These are phyloP conservation scores for Gliomastix tumulicola DNA, from an alignment of 2,329 filamentous ascomycete species.

Conservation along the genomic window DNA sequence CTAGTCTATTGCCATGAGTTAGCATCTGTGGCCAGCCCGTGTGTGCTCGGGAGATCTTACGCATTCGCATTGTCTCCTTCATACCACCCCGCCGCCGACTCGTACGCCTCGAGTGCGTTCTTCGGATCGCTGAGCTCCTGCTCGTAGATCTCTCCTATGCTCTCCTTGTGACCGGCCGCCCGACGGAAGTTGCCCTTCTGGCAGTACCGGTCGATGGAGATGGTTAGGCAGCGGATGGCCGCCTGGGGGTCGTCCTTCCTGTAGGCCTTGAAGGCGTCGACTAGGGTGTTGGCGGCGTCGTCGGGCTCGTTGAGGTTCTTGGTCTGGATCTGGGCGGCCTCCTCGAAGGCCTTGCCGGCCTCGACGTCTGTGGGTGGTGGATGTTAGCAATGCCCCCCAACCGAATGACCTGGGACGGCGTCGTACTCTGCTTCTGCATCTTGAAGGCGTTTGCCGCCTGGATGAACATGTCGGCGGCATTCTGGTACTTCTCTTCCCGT, in stretches of 20 bases:
- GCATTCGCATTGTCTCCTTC: constrained; percentile 79
- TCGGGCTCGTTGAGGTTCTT: constrained; percentile 83
- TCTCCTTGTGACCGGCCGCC: constrained; percentile 86
- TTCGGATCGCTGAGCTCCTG: constrained; percentile 71
- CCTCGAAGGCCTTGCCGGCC: constrained; percentile 80
- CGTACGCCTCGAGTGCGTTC: constrained; percentile 74
- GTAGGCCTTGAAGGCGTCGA: constrained; percentile 94
- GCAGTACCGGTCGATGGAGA: constrained; percentile 81
- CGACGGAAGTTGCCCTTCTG: constrained; percentile 84
- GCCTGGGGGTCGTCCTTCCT: constrained; percentile 77
- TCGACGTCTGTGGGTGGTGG: constrained; percentile 57
- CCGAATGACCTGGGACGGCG: neutral
- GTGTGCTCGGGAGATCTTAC: no score
- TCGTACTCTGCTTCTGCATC: constrained; percentile 74
- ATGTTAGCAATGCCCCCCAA: neutral
- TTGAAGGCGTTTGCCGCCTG: constrained; percentile 90
- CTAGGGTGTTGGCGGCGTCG: constrained; percentile 81
- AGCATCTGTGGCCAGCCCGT: no score
- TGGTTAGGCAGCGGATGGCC: constrained; percentile 71
- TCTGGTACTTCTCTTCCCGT: constrained; percentile 80
- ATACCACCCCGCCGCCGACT: constrained; percentile 83
- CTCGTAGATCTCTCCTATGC: constrained; percentile 81
- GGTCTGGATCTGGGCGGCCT: constrained; percentile 74
- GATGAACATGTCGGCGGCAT: constrained; percentile 79
- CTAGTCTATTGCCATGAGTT: no score